Percentiles rank a stretch among this genome's conserved stretches.
These are phyloP conservation scores for Fraxinus velutina DNA, from an alignment of 305 asterid genomes.

Conservation along the genomic window DNA sequence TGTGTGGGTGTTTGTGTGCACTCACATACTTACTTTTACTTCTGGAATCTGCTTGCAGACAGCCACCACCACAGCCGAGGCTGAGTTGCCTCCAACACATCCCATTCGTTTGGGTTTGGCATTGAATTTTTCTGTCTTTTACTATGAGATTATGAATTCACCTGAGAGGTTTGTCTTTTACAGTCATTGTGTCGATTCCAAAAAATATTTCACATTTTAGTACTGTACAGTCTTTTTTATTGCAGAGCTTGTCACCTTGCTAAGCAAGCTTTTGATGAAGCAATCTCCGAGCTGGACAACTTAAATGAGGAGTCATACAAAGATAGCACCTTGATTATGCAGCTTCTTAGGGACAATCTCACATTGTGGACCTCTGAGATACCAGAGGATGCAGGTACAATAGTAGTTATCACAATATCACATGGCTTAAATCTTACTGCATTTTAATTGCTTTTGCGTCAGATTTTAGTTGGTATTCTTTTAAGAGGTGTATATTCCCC, in stretches of 20 bases:
- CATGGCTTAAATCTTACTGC: neutral
- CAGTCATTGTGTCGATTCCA: constrained; percentile 5
- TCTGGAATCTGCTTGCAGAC: constrained; percentile 35
- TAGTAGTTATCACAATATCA: neutral
- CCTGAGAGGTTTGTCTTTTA: constrained; percentile 66
- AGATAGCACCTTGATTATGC: constrained; percentile 87
- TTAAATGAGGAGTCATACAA: constrained; percentile 81
- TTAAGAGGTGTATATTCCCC: neutral
- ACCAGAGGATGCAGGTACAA: constrained; percentile 62
- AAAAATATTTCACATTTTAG: neutral
- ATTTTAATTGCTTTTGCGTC: neutral
- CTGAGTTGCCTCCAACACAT: constrained; percentile 79
- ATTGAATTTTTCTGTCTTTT: constrained; percentile 86
- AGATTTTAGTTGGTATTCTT: neutral
- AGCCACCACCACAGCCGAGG: constrained; percentile 65
- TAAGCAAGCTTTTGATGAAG: constrained; percentile 96
- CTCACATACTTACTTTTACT: constrained; percentile 6
- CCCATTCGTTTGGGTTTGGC: constrained; percentile 93
- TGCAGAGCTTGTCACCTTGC: constrained; percentile 85
- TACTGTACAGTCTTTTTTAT: constrained; percentile 19
- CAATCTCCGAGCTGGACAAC: constrained; percentile 74
- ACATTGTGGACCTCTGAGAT: constrained; percentile 67
- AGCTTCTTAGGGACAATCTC: constrained; percentile 85
- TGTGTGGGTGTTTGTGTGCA: constrained; percentile 6
- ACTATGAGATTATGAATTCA: constrained; percentile 75